Evolutionary conservation across 352 stramenopile species (phyloP).

Genomic region (Sclerospora graminicola): DNA sequence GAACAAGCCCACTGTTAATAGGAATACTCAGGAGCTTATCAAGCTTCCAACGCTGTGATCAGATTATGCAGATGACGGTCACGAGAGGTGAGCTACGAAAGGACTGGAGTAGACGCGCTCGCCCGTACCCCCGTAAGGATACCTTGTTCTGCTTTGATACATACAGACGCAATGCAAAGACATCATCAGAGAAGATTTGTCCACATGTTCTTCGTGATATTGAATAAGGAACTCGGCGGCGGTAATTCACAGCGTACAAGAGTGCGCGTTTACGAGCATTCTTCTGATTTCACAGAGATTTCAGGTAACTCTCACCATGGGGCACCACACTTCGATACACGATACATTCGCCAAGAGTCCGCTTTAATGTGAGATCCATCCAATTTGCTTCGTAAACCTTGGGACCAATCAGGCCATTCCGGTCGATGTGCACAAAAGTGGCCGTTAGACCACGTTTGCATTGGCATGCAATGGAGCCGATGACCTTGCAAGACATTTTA

Average conservation of each 20-base stretch:
- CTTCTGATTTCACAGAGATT: constrained; percentile 78
- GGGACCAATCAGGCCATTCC: constrained; percentile 99
- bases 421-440: constrained; percentile 95
- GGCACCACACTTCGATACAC: constrained; percentile 98
- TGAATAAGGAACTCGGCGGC: constrained; percentile 93
- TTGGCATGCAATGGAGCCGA: constrained; percentile 92
- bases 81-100: constrained; percentile 80
- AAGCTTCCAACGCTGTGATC: constrained; percentile 22
- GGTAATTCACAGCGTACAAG: constrained; percentile 97
- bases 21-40: constrained; percentile 6
- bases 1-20: constrained; percentile 39
- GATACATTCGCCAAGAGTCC: constrained; percentile 96
- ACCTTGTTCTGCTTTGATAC: constrained; percentile 85
- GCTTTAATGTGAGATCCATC: constrained; percentile 98
- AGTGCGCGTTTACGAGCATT: constrained; percentile 88
- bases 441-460: constrained; percentile 98
- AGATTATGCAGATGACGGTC: constrained; percentile 86
- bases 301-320: constrained; percentile 94
- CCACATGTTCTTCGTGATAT: constrained; percentile 94
- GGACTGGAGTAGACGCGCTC: constrained; percentile 82
- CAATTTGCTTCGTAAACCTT: constrained; percentile 98
- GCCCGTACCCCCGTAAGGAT: constrained; percentile 96
- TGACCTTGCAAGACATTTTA: constrained; percentile 97
- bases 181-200: constrained; percentile 99
- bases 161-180: constrained; percentile 94